Evolutionary conservation across 2,329 filamentous ascomycete genomes (phyloP).

Genomic region (Setomelanomma holmii): DNA sequence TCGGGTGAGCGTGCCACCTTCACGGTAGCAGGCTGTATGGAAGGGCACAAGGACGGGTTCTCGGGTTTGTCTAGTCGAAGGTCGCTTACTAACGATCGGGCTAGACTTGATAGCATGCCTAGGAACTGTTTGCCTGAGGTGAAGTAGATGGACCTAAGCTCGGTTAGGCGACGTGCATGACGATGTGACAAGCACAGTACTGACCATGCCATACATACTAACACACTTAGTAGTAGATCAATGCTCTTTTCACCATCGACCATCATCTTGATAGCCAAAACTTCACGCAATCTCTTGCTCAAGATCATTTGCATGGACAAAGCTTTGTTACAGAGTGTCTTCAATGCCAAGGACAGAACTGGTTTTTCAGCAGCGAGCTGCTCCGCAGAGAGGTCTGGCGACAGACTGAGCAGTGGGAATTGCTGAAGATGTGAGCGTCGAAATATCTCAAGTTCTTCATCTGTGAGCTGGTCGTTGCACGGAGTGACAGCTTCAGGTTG

Average conservation of each 20-base stretch:
- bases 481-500: not conserved
- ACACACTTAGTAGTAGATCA: slow-evolving; percentile 39
- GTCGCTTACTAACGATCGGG: slow-evolving; percentile 25
- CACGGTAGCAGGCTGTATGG: slow-evolving; percentile 5
- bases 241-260: slow-evolving; percentile 34
- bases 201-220: slow-evolving; percentile 31
- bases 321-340: slow-evolving; percentile 23
- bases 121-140: slow-evolving; percentile 24
- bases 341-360: slow-evolving; percentile 22
- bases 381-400: slow-evolving; percentile 7
- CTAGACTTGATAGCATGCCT: slow-evolving; percentile 19
- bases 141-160: slow-evolving; percentile 23
- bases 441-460: slow-evolving; percentile 15
- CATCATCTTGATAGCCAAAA: slow-evolving; percentile 25
- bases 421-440: slow-evolving; percentile 12
- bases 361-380: slow-evolving; percentile 16
- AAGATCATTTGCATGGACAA: slow-evolving; percentile 17
- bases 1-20: slow-evolving; percentile 51
- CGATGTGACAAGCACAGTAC: too few species aligned
- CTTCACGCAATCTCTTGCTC: slow-evolving; percentile 21
- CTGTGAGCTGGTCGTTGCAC: slow-evolving; percentile 10
- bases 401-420: slow-evolving; percentile 22
- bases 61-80: slow-evolving; percentile 26
- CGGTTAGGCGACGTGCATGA: too few species aligned
- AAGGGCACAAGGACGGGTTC: slow-evolving; percentile 12